A percentile compares a stretch with the other conserved stretches of the same genome.
Evolutionary conservation across 2,329 filamentous ascomycete genomes (phyloP).

Genomic region (Colletotrichum scovillei): DNA sequence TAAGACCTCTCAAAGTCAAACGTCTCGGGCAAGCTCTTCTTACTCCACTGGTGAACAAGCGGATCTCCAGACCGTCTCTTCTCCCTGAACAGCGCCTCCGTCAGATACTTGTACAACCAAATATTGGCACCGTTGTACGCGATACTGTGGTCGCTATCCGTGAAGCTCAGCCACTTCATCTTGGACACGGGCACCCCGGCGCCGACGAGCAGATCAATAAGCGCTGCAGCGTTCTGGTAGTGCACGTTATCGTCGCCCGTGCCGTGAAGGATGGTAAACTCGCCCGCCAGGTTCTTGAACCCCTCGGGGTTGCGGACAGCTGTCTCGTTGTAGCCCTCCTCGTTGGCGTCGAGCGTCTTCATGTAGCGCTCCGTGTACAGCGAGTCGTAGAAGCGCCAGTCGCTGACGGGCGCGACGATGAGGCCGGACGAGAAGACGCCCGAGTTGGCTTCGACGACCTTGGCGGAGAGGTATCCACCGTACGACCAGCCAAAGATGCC

Average conservation of each 20-base stretch:
- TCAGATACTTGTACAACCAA: slow-evolving; percentile 73
- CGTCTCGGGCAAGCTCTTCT: slow-evolving; percentile 24
- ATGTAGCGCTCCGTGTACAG: slow-evolving; percentile 81
- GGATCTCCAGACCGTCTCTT: slow-evolving; percentile 57
- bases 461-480: slow-evolving; percentile 74
- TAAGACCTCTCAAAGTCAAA: slow-evolving; percentile 25
- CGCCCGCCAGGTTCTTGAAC: slow-evolving; percentile 71
- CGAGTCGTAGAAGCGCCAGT: slow-evolving; percentile 78
- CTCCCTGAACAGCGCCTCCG: slow-evolving; percentile 70
- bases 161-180: slow-evolving; percentile 73
- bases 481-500: slow-evolving; percentile 78
- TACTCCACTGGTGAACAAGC: slow-evolving; percentile 50
- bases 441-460: slow-evolving; percentile 72
- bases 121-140: slow-evolving; percentile 64
- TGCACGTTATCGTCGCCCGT: slow-evolving; percentile 79
- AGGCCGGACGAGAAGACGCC: slow-evolving; percentile 71
- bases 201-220: slow-evolving; percentile 71
- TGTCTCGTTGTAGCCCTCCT: slow-evolving; percentile 68
- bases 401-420: slow-evolving; percentile 73
- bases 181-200: slow-evolving; percentile 69
- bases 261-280: slow-evolving; percentile 73
- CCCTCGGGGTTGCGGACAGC: slow-evolving; percentile 68
- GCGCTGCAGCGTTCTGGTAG: slow-evolving; percentile 72
- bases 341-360: slow-evolving; percentile 69
- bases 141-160: slow-evolving; percentile 73